These are phyloP conservation scores for Mimosa bimucronata DNA, from an alignment of 306 rosid species.

Conservation along the genomic window DNA sequence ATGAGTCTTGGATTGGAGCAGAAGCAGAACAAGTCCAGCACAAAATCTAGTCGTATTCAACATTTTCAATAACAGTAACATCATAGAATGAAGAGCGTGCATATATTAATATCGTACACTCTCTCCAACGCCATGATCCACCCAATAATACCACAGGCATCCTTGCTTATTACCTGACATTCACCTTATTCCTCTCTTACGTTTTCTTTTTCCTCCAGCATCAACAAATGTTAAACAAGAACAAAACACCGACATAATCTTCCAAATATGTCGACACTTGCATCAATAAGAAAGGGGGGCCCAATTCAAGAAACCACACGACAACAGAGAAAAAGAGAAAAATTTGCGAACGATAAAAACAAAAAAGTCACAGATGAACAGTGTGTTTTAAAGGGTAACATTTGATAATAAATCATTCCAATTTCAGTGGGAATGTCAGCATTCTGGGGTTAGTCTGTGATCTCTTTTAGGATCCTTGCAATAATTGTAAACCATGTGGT, in stretches of 20 bases:
- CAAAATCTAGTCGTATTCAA: constrained; percentile 21
- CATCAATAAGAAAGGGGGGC: constrained; percentile 4
- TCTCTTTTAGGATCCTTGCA: constrained; percentile 83
- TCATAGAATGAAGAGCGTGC: constrained; percentile 32
- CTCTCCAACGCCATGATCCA: constrained; percentile 33
- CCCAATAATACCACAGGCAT: constrained; percentile 32
- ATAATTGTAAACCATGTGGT: constrained; percentile 84
- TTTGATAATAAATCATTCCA: neutral
- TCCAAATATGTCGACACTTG: constrained; percentile 37
- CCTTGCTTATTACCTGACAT: constrained; percentile 36
- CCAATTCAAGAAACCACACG: constrained; percentile 44
- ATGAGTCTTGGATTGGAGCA: constrained; percentile 18
- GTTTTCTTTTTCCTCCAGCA: neutral
- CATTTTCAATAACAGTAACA: constrained; percentile 35
- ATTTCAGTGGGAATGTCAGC: constrained; percentile 49
- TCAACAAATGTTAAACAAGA: constrained; percentile 21
- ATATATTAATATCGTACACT: constrained; percentile 14
- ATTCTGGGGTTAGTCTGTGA: constrained; percentile 90
- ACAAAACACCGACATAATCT: constrained; percentile 35
- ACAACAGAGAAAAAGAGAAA: constrained; percentile 28
- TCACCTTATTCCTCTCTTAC: constrained; percentile 33
- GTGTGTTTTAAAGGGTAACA: constrained; percentile 27
- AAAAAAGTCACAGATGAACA: constrained; percentile 38
- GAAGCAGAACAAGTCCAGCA: constrained; percentile 2
- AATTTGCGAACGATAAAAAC: constrained; percentile 39